Evolutionary conservation across 352 stramenopile genomes (phyloP), one percentile per base, ranked within the genome.

Genomic region (Saprolegnia parasitica): DNA sequence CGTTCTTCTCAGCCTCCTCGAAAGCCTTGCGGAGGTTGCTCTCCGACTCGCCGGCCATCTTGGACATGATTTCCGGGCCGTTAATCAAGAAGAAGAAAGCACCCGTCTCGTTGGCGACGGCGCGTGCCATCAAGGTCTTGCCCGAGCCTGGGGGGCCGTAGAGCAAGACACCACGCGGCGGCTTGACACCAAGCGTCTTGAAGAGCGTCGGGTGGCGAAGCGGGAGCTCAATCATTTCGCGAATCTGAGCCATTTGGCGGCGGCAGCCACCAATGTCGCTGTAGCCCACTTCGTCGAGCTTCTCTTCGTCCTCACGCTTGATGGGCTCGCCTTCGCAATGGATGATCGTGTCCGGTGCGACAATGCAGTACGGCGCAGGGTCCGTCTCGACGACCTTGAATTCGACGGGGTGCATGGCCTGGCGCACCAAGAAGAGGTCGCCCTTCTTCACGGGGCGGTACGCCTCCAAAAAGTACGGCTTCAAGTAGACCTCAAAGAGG

Each of bases 71-170:
- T 76, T 99, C 97, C 0, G 97, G 97, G n/a, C 96, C 97, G 77
- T 99, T 99, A 78, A 99, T 99, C 37, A 99, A 74, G 78, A 99
- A 99, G 84, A 99, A 99, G 79, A 99, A 99, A 0, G 97, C 97
- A 49, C 97, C 97, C 10, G 97, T 99, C 77, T 99, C 98, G 78
- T 99, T 99, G 1, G 97, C 97, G 8, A 99, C 96, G 24, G 97
- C 97, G 65, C 96, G 89, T 29, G 98, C 97, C 77, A 99, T 99
- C 52, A 99, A 78, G 15, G 97, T 99, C 88, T 99, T 99, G 74
- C 98, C 98, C 0, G 82, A 97, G 37, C 98, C 98, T 0, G 98
- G 97, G 42, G 97, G 97, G 21, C 98, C 98, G 77, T 99, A 99
- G 4, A 99, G 81, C n/a, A 99, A 80, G 50, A 99, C 96, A 70